Conservation (phyloP, 2,329 filamentous ascomycete species). For the Ambrosiella xylebori region DNA sequence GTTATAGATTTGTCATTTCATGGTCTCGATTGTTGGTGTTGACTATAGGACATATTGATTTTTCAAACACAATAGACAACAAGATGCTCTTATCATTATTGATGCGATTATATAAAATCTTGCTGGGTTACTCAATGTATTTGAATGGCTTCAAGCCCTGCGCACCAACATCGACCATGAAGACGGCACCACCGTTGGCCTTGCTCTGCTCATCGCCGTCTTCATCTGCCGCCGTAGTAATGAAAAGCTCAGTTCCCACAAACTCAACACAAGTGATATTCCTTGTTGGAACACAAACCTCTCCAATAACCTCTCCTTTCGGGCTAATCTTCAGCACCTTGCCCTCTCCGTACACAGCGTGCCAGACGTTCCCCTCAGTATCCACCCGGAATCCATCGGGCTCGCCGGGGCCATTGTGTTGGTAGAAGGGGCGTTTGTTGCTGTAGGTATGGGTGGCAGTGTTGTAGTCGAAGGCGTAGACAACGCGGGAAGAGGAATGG, state of each 20-base stretch:
- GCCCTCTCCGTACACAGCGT: slow-evolving; percentile 63
- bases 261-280: slow-evolving; percentile 73
- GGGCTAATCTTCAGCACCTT: slow-evolving; percentile 59
- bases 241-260: slow-evolving; percentile 55
- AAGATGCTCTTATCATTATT: slow-evolving; percentile 4
- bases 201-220: slow-evolving; percentile 44
- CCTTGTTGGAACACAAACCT: slow-evolving; percentile 58
- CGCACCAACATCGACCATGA: slow-evolving; percentile 60
- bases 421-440: slow-evolving; percentile 57
- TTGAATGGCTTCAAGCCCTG: slow-evolving; percentile 44
- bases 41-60: background rate
- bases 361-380: slow-evolving; percentile 73
- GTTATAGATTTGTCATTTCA: background rate
- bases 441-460: slow-evolving; percentile 39
- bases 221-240: slow-evolving; percentile 59
- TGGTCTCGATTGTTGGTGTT: background rate
- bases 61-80: background rate
- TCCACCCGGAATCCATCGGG: slow-evolving; percentile 81
- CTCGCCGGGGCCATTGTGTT: slow-evolving; percentile 42
- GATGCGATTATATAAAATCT: slow-evolving; percentile 4
- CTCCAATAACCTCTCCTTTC: slow-evolving; percentile 52
- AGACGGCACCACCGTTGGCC: slow-evolving; percentile 49
- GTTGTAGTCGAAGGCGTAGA: slow-evolving; percentile 63
- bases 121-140: slow-evolving; percentile 33
- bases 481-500: slow-evolving; percentile 52